Percentiles rank a stretch among this genome's conserved stretches.
phyloP scores from a whole-genome alignment of 768 basidiomycete genomes.

The Austroboletus festivus region DNA sequence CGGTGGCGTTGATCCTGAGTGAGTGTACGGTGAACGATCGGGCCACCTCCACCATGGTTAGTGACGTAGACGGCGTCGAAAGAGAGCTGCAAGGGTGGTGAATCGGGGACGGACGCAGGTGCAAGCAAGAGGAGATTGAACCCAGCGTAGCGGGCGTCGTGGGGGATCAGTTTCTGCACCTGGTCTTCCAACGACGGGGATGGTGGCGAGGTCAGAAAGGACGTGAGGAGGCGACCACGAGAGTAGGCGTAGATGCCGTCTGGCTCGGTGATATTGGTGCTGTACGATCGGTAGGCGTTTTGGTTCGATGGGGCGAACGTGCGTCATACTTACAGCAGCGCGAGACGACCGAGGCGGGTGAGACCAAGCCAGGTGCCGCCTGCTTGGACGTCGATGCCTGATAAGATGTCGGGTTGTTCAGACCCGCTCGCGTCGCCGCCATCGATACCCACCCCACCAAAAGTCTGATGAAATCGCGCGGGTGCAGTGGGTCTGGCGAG shows the following conservation, averaged over 20 bases:
- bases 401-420: conserved; percentile 47
- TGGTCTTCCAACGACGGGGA: conserved; percentile 47
- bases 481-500: conserved; percentile 61
- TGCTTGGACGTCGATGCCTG: conserved; percentile 68
- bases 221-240: conserved; percentile 64
- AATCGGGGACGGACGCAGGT: conserved; percentile 24
- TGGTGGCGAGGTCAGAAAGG: conserved; percentile 59
- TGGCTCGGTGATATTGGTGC: conserved; percentile 10
- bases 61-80: conserved; percentile 61
- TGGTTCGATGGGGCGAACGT: too few relatives aligned
- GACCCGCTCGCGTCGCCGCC: too few relatives aligned
- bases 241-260: conserved; percentile 46
- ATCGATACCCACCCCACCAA: conserved; percentile 43
- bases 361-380: conserved; percentile 87
- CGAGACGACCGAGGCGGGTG: conserved; percentile 60
- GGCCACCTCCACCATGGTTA: conserved; percentile 69
- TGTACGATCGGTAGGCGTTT: conserved; percentile 74
- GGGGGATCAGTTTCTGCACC: conserved; percentile 43
- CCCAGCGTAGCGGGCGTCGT: conserved; percentile 61
- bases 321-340: conserved; percentile 74
- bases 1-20: conserved; percentile 43
- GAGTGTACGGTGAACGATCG: conserved; percentile 53
- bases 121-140: conserved; percentile 77
- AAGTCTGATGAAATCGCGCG: conserved; percentile 72
- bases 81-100: conserved; percentile 25